These are phyloP conservation scores for Seminavis robusta DNA, from an alignment of 108 stramenopile species.

Conservation along the genomic window DNA sequence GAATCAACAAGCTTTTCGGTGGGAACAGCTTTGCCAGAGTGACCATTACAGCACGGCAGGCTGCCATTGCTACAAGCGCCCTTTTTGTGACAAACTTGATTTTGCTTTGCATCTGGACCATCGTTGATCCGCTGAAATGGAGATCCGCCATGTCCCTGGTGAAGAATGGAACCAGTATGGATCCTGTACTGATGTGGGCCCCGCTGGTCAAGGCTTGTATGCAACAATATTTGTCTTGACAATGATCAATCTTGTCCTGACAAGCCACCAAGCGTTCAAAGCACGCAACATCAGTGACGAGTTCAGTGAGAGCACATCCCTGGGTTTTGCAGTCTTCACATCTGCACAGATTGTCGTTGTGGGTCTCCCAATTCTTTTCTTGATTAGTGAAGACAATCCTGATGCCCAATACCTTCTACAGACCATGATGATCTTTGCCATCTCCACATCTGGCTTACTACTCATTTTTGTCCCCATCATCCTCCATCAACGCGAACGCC, in stretches of 20 bases:
- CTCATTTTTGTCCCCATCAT: constrained; percentile 40
- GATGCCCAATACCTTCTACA: constrained; percentile 25
- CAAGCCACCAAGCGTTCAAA: constrained; percentile 28
- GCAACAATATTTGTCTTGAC: no score
- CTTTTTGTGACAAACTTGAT: constrained; percentile 25
- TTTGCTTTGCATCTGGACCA: constrained; percentile 20
- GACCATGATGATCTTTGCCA: constrained; percentile 8
- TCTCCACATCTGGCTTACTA: constrained; percentile 22
- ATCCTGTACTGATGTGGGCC: background rate
- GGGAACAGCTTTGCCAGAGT: constrained; percentile 10
- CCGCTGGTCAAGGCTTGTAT: no score
- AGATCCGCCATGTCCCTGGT: constrained; percentile 8
- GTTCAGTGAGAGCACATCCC: constrained; percentile 23
- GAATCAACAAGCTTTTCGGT: constrained; percentile 36
- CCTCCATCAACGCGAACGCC: no score
- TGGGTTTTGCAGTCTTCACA: constrained; percentile 23
- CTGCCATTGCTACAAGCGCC: constrained; percentile 29
- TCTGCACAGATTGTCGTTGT: constrained; percentile 25
- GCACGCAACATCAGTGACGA: constrained; percentile 29
- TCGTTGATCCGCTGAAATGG: constrained; percentile 21
- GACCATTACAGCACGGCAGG: constrained; percentile 12
- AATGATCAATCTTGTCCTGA: constrained; percentile 15
- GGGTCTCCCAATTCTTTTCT: constrained; percentile 24
- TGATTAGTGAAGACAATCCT: constrained; percentile 17
- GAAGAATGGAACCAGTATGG: constrained; percentile 7